Evolutionary conservation across 495 filamentous ascomycete genomes (phyloP).

Genomic region (Baudoinia panamericana): DNA sequence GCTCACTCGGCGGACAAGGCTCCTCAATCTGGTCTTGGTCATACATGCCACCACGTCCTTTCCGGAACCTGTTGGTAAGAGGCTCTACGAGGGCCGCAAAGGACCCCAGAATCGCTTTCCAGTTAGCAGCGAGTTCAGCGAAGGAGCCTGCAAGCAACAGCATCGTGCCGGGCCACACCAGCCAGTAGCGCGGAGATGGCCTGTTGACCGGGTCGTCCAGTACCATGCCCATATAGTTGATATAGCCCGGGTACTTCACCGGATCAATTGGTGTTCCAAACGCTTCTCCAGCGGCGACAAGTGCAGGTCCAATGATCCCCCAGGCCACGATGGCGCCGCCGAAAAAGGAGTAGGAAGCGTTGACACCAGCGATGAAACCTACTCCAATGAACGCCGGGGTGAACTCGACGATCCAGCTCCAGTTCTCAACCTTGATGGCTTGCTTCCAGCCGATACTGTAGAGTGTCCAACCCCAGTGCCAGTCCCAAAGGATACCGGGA

Average conservation of each 20-base stretch:
- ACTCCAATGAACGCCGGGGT: constrained; percentile 14
- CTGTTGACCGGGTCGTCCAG: constrained; percentile 12
- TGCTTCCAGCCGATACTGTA: constrained; percentile 13
- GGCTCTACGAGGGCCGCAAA: constrained; percentile 5
- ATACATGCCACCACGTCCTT: constrained; percentile 1
- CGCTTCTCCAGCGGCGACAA: constrained; percentile 1
- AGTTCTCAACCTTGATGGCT: constrained; percentile 14
- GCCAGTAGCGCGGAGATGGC: constrained; percentile 10
- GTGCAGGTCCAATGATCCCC: constrained; percentile 8
- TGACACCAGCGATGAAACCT: constrained; percentile 6
- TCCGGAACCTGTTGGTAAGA: neutral
- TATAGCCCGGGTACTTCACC: constrained; percentile 9
- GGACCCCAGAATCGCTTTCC: constrained; percentile 1
- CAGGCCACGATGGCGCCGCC: constrained; percentile 10
- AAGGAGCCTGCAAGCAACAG: constrained; percentile 11
- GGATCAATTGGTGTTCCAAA: constrained; percentile 4
- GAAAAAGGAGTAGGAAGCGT: constrained; percentile 13
- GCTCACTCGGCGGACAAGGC: constrained; percentile 4
- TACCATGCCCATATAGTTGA: constrained; percentile 16
- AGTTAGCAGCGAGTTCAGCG: constrained; percentile 8
- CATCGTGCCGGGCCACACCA: constrained; percentile 14
- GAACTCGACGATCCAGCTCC: constrained; percentile 12
- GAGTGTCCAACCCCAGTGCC: constrained; percentile 16
- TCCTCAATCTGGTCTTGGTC: constrained; percentile 7
- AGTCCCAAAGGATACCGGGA: constrained; percentile 12